Conservation (phyloP, 2,329 filamentous ascomycete species). For the Pseudopyrenochaeta lycopersici region DNA sequence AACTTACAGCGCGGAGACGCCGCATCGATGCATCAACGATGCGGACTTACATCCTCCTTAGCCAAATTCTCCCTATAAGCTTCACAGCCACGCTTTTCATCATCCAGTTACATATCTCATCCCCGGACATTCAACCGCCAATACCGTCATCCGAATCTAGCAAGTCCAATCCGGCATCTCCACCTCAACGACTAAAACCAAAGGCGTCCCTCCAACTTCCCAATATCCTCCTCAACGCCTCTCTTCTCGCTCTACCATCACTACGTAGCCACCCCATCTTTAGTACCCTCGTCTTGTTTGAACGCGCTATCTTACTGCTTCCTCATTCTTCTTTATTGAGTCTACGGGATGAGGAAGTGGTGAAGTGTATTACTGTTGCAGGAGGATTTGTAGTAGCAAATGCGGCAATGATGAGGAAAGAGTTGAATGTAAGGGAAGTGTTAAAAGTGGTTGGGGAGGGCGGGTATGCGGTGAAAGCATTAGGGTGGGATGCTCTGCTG, state of each 20-base stretch:
- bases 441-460: conserved; percentile 13
- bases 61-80: conserved; percentile 40
- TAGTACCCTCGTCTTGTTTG: conserved; percentile 23
- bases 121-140: conserved; percentile 16
- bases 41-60: conserved; percentile 35
- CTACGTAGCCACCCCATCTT: conserved; percentile 27
- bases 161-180: background rate
- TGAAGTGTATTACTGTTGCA: conserved; percentile 31
- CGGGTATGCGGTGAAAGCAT: conserved; percentile 29
- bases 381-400: conserved; percentile 37
- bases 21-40: conserved; percentile 15
- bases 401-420: conserved; percentile 27
- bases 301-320: conserved; percentile 31
- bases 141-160: background rate
- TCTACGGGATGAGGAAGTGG: conserved; percentile 21
- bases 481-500: conserved; percentile 39
- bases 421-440: conserved; percentile 11
- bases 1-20: conserved; percentile 19
- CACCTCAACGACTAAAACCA: conserved; percentile 9
- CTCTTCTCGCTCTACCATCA: conserved; percentile 29
- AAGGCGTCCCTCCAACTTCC: conserved; percentile 31
- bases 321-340: conserved; percentile 30
- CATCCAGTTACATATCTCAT: conserved; percentile 34
- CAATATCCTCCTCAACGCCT: conserved; percentile 36
- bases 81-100: conserved; percentile 39